A percentile compares a stretch with the other conserved stretches of the same genome.
These are phyloP conservation scores for Kewa caespitosa DNA, from an alignment of 179 eudicot genomes.

Conservation along the genomic window DNA sequence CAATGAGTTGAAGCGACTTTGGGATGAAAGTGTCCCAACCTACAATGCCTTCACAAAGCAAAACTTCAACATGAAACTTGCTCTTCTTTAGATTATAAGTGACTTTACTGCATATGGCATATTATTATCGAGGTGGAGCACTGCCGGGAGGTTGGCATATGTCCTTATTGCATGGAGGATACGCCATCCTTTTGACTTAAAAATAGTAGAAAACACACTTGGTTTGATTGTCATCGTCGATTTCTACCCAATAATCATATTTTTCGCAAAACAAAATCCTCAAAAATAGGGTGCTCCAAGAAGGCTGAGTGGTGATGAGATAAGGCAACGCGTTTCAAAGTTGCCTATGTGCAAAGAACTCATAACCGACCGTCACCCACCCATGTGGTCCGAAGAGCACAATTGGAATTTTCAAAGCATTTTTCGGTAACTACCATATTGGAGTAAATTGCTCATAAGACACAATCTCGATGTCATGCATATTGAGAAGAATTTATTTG, in stretches of 20 bases:
- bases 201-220: conserved; percentile 7
- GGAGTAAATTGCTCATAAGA: conserved; percentile 15
- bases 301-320: conserved; percentile 13
- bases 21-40: conserved; percentile 11
- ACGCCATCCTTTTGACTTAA: neutral
- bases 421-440: conserved; percentile 35
- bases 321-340: conserved; percentile 3
- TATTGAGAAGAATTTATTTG: conserved; percentile 19
- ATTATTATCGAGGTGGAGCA: conserved; percentile 17
- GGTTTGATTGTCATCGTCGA: conserved; percentile 28
- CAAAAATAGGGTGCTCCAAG: conserved; percentile 1
- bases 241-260: conserved; percentile 16
- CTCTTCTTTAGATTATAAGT: conserved; percentile 11
- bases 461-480: conserved; percentile 24
- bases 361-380: neutral
- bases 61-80: conserved; percentile 12
- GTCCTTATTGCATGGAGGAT: conserved; percentile 10
- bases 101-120: conserved; percentile 16
- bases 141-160: neutral
- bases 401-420: conserved; percentile 23
- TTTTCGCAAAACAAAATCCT: neutral
- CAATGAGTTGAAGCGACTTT: conserved; percentile 9
- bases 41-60: conserved; percentile 13
- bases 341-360: too few relatives aligned
- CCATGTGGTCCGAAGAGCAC: too few relatives aligned